A percentile compares a stretch with the other conserved stretches of the same genome.
phyloP scores from a whole-genome alignment of 208 protist species.

The Leishmania turanica region DNA sequence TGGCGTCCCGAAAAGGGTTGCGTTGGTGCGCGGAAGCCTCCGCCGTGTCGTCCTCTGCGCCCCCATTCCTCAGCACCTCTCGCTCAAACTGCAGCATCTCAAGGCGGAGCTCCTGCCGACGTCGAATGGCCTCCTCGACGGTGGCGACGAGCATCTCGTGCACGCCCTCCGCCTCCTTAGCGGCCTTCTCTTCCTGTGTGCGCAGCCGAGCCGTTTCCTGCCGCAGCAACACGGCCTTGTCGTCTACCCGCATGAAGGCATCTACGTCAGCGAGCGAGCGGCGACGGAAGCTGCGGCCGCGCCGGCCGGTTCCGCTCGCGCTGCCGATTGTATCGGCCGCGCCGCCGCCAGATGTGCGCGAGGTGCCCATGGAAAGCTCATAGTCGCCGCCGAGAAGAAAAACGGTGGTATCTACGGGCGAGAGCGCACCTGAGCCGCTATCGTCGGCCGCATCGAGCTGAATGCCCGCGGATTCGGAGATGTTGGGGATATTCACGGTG shows the following conservation, averaged over 20 bases:
- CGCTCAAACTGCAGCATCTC: slow-evolving; percentile 74
- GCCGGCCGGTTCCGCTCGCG: slow-evolving; percentile 15
- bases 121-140: slow-evolving; percentile 72
- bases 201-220: slow-evolving; percentile 59
- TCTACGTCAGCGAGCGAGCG: slow-evolving; percentile 41
- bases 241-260: slow-evolving; percentile 65
- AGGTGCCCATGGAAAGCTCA: neutral
- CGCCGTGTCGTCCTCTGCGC: slow-evolving; percentile 19
- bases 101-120: slow-evolving; percentile 77
- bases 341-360: neutral
- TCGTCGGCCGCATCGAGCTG: neutral
- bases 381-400: slow-evolving; percentile 5
- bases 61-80: slow-evolving; percentile 44
- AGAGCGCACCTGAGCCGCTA: no score
- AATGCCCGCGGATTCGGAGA: neutral
- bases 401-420: neutral
- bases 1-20: slow-evolving; percentile 1
- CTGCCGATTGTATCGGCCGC: neutral
- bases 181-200: slow-evolving; percentile 46
- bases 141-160: slow-evolving; percentile 67
- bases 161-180: slow-evolving; percentile 56
- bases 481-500: neutral
- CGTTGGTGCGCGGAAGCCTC: neutral
- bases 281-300: slow-evolving; percentile 60
- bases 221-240: slow-evolving; percentile 69